Evolutionary conservation across 2,329 filamentous ascomycete species (phyloP).

Genomic region (Trichoderma sp.): DNA sequence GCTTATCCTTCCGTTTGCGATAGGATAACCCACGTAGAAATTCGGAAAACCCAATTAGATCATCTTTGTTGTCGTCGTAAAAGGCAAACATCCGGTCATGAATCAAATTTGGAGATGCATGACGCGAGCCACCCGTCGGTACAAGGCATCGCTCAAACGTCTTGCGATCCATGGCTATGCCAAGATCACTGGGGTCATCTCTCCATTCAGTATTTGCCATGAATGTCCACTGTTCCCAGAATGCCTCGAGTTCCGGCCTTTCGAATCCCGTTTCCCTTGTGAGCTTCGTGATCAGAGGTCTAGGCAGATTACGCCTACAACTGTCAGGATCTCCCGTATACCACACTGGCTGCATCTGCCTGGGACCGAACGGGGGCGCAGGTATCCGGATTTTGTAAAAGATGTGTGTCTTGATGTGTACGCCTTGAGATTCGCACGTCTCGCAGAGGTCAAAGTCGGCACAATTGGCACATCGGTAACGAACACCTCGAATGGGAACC

Average conservation of each 20-base stretch:
- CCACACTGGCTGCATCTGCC: conserved; percentile 79
- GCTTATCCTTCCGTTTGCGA: conserved; percentile 66
- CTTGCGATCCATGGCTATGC: conserved; percentile 84
- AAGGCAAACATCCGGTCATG: conserved; percentile 97
- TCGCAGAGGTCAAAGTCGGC: conserved; percentile 96
- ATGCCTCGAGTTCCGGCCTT: conserved; percentile 82
- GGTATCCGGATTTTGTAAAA: conserved; percentile 97
- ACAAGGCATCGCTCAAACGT: conserved; percentile 92
- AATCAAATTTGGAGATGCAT: conserved; percentile 81
- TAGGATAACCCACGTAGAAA: conserved; percentile 82
- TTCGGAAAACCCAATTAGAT: conserved; percentile 87
- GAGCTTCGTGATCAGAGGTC: conserved; percentile 66
- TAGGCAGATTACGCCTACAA: conserved; percentile 67
- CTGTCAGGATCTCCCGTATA: conserved; percentile 84
- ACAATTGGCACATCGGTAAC: conserved; percentile 95
- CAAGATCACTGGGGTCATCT: conserved; percentile 74
- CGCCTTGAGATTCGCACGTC: conserved; percentile 76
- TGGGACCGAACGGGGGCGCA: conserved; percentile 77
- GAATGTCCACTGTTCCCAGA: conserved; percentile 97
- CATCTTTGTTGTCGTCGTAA: conserved; percentile 89
- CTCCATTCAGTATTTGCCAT: conserved; percentile 85
- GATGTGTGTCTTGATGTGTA: conserved; percentile 86
- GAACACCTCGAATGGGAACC: conserved; percentile 85
- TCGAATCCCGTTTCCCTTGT: conserved; percentile 77
- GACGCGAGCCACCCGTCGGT: conserved; percentile 76